phyloP scores from a whole-genome alignment of 352 stramenopile genomes.

The Phytophthora pistaciae region DNA sequence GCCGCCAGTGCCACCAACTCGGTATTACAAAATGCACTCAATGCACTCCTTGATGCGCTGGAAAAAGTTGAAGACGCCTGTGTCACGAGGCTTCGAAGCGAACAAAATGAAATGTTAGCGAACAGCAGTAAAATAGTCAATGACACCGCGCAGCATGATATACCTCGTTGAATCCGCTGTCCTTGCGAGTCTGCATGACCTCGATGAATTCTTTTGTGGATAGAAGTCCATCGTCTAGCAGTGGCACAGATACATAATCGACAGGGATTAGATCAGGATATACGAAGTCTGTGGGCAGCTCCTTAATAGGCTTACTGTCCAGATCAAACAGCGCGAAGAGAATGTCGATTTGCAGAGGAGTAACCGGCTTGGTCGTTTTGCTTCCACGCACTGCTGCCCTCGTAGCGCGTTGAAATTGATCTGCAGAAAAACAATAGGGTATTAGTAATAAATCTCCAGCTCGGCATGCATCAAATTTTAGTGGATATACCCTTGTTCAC shows the following conservation, averaged over 20 bases:
- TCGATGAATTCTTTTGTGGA: conserved; percentile 87
- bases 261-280: too few relatives aligned
- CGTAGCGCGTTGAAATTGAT: conserved; percentile 83
- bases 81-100: conserved; percentile 72
- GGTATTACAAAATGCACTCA: conserved; percentile 47
- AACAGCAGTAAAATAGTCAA: neutral
- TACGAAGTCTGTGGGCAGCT: too few relatives aligned
- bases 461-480: neutral
- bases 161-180: conserved; percentile 86
- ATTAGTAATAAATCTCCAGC: neutral
- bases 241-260: neutral
- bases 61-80: conserved; percentile 75
- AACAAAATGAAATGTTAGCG: conserved; percentile 3
- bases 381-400: conserved; percentile 67
- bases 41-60: conserved; percentile 74
- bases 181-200: conserved; percentile 89
- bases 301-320: conserved; percentile 49
- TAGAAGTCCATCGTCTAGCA: conserved; percentile 74
- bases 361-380: conserved; percentile 71
- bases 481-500: conserved; percentile 78
- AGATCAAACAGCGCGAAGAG: conserved; percentile 87
- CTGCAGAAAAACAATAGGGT: conserved; percentile 33
- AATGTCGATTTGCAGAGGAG: conserved; percentile 86
- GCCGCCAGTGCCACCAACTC: neutral
- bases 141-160: conserved; percentile 1